These are phyloP conservation scores for Dactylorhiza incarnata DNA, from an alignment of 106 monocot genomes.

Conservation along the genomic window DNA sequence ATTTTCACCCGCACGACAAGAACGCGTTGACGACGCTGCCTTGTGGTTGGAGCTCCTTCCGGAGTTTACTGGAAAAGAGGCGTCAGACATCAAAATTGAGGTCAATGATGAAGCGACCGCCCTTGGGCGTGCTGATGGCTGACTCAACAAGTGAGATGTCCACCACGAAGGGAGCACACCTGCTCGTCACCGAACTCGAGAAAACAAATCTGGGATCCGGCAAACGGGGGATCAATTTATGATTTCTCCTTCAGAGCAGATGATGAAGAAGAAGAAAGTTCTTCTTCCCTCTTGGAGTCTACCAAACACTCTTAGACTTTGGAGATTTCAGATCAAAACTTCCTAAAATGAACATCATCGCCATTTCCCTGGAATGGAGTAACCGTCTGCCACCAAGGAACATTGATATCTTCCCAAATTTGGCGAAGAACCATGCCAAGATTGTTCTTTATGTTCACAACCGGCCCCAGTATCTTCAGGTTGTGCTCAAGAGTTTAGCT, in stretches of 20 bases:
- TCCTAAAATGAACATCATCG: slow-evolving; percentile 53
- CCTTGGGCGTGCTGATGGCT: no score
- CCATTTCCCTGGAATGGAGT: slow-evolving; percentile 42
- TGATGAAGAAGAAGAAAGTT: background rate
- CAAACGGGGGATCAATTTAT: background rate
- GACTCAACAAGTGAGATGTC: no score
- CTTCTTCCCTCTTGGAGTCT: background rate
- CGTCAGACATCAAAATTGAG: no score
- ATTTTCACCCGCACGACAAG: no score
- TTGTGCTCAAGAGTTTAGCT: slow-evolving; percentile 65
- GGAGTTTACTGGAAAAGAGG: no score
- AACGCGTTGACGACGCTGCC: no score
- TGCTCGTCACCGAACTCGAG: no score
- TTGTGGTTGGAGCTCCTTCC: no score
- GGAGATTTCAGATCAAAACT: slow-evolving; percentile 34
- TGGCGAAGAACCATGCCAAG: slow-evolving; percentile 56
- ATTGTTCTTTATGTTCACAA: slow-evolving; percentile 93
- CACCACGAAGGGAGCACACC: no score
- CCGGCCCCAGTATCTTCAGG: slow-evolving; percentile 77
- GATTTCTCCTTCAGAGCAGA: background rate
- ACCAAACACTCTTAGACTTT: slow-evolving; percentile 9
- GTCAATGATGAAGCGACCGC: no score
- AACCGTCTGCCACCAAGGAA: slow-evolving; percentile 69
- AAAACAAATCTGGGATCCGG: no score
- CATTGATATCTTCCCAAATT: slow-evolving; percentile 46